Base-by-base conservation (phyloP, 1,284 basidiomycete genomes). In the Ceratobasidium sp. region DNA sequence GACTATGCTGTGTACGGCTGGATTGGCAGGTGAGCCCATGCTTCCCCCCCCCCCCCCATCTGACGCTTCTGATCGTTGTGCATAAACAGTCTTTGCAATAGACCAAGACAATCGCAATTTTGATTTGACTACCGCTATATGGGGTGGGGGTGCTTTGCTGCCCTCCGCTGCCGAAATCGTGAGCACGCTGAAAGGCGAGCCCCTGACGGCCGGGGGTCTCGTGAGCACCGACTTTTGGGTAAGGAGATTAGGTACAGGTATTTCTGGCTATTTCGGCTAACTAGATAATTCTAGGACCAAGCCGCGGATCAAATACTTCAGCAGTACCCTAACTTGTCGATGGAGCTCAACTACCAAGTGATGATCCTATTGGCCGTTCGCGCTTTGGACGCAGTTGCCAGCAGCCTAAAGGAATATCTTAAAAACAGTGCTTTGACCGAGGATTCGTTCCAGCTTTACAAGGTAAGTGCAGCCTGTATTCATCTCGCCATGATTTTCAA, bases 51-150 rank as follows among this genome's bases (percentile, higher is more conserved):
- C 14, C 6, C 41, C 11, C 16, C 24, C 16, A 49, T 1, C 24
- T 61, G 37, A 37, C 14, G n/a, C 31, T 41, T 24, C 58, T 51
- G 16, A 34, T 34, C 24, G 1, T 51, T 49, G 24, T 34, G 9
- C 14, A 64, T 31, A 16, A 49, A 46, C 27, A 72, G 69, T 72
- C 8, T 72, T 31, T 24, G 39, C 69, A 27, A 27, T 72, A 46
- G 69, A 72, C 27, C 69, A 72, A 29, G 69, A 62, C n/a, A 72
- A 62, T 48, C 69, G 69, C 16, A 51, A 62, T 19, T 72, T 72
- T 41, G 69, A 61, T 16, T 34, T 72, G 5, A 72, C 69, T 3
- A 51, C 37, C n/a, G 69, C 69, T 16, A 72, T 72, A n/a, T 61
- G 69, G 69, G 58, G 58, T 22, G 68, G 54, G 22, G 68, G 68